Evolutionary conservation across 148 eudicot species (phyloP), one percentile per base, ranked within the genome.

Genomic region (Chenopodium quinoa): DNA sequence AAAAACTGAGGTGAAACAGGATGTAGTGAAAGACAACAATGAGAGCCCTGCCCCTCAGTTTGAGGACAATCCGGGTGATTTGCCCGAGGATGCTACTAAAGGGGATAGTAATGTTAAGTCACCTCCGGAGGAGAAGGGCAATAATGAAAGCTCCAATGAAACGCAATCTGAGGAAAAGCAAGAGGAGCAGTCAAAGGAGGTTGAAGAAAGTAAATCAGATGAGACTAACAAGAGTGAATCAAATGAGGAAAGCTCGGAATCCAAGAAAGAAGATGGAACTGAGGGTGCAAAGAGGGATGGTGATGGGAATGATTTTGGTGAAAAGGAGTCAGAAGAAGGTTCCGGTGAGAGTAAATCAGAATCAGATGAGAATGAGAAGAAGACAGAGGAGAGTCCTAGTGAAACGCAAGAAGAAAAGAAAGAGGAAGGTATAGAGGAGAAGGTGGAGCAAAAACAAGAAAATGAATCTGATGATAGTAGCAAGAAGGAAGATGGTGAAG

Each of bases 51-150:
- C 82, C 25, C 90, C 84, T 83, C 90, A 88, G 83, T 90, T 94
- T 87, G 98, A 94, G 85, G 97, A 94, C 80, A 91, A 86, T 79
- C 85, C 87, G 34, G 93, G 97, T 29, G 92, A 91, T 81, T 84
- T 92, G 80, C 92, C 98, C 0, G 91, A 94, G 58, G 98, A 91
- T 83, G 93, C 92, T 19, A 91, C 91, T 31, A 93, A 90, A 85
- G 90, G 90, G 79, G 98, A 89, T 54, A 77, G 23, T 84, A 83
- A 75, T 80, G 86, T 31, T 32, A 84, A 64, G 78, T 27, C 31
- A 27, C 34, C 79, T 54, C 81, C 80, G 84, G 86, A 84, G 68
- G 91, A 86, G 67, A 90, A 85, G 73, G 78, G 82, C 14, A 63
- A 46, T 20, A 27, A 73, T 76, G 88, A 84, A 14, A 87, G 82